Evolutionary conservation across 2,329 filamentous ascomycete genomes (phyloP).

Genomic region (Exophiala sp.): DNA sequence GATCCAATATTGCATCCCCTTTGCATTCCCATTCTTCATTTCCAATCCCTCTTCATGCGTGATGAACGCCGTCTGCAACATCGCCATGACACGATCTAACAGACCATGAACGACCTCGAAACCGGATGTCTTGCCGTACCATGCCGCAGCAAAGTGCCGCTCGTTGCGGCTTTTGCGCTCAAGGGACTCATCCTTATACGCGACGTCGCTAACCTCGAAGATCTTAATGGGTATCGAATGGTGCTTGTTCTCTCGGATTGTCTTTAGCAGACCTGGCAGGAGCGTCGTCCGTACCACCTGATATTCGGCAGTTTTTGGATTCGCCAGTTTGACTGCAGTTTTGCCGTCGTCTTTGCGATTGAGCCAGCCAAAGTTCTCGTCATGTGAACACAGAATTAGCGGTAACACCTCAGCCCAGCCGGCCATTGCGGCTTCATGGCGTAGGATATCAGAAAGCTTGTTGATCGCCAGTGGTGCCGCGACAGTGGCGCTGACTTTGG

Average conservation of each 20-base stretch:
- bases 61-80: conserved; percentile 78
- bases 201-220: conserved; percentile 87
- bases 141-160: conserved; percentile 91
- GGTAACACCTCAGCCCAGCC: conserved; percentile 97
- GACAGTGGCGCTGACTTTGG: conserved; percentile 79
- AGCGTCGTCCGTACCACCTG: conserved; percentile 87
- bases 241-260: conserved; percentile 86
- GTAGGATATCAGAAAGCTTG: conserved; percentile 89
- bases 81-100: conserved; percentile 84
- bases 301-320: conserved; percentile 90
- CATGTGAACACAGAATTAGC: conserved; percentile 91
- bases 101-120: conserved; percentile 96
- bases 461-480: conserved; percentile 87
- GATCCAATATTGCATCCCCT: conserved; percentile 80
- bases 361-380: conserved; percentile 96
- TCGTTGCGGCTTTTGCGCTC: conserved; percentile 91
- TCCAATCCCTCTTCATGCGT: conserved; percentile 69
- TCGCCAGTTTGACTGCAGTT: conserved; percentile 78
- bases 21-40: conserved; percentile 48
- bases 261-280: conserved; percentile 85
- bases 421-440: conserved; percentile 83
- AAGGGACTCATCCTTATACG: conserved; percentile 75
- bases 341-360: conserved; percentile 84
- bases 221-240: conserved; percentile 86
- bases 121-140: conserved; percentile 88